These are phyloP conservation scores for Sordariomycetes sp. DNA, from an alignment of 2,329 filamentous ascomycete species.

Conservation along the genomic window DNA sequence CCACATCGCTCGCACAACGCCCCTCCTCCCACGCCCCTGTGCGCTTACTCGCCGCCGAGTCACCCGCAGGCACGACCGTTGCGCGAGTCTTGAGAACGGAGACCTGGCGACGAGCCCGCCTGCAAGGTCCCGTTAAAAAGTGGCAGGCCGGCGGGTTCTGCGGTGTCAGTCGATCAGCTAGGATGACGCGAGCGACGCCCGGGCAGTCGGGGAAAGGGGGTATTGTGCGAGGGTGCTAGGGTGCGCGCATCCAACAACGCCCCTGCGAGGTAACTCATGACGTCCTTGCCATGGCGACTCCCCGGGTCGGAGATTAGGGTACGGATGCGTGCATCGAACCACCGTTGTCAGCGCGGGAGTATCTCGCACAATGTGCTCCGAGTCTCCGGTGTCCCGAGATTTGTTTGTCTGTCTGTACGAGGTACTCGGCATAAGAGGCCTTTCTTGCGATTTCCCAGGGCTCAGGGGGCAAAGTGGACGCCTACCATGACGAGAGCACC, in stretches of 20 bases:
- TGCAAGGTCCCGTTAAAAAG: background rate
- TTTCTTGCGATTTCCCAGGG: no score
- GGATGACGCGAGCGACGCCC: background rate
- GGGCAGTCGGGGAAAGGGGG: background rate
- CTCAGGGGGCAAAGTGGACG: no score
- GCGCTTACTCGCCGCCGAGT: background rate
- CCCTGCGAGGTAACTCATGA: background rate
- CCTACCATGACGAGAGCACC: no score
- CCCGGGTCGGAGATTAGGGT: background rate
- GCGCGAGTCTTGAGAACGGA: background rate
- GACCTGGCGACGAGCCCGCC: background rate
- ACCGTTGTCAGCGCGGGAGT: background rate
- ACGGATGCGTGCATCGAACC: background rate
- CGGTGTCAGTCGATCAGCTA: background rate
- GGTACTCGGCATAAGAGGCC: no score
- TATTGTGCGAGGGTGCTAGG: background rate
- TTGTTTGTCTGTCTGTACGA: background rate
- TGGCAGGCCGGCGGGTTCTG: background rate
- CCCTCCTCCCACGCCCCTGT: background rate
- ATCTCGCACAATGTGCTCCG: background rate
- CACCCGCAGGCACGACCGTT: background rate
- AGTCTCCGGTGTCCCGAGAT: background rate
- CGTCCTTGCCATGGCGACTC: background rate
- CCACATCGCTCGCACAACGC: background rate
- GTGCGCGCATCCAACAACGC: background rate